Percentiles rank a stretch among this genome's conserved stretches.
phyloP scores from a whole-genome alignment of 2,329 filamentous ascomycete genomes.

The Aureobasidium melanogenum region DNA sequence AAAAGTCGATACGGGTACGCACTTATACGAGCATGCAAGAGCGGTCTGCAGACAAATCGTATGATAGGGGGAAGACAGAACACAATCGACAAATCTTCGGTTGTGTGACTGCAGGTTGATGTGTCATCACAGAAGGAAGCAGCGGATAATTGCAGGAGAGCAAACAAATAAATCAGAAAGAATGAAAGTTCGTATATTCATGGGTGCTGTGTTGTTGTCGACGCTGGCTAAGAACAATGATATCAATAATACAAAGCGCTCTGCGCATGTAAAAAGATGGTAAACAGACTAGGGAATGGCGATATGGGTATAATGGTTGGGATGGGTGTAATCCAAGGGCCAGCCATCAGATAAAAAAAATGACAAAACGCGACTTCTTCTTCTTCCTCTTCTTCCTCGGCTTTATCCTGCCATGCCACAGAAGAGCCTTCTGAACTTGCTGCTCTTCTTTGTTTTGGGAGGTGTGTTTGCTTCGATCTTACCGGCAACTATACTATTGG shows the following conservation, averaged over 20 bases:
- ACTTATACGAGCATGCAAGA: neutral
- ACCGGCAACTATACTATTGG: conserved; percentile 1
- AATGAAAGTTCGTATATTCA: neutral
- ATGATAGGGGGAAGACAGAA: neutral
- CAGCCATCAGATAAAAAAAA: neutral
- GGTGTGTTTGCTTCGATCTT: neutral
- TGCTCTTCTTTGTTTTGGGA: neutral
- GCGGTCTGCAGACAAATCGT: neutral
- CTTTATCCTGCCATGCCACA: conserved; percentile 6
- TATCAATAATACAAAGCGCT: neutral
- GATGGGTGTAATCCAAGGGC: neutral
- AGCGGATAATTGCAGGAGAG: neutral
- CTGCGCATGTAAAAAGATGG: neutral
- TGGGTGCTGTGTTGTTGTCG: neutral
- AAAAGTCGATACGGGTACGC: neutral
- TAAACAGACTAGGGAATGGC: neutral
- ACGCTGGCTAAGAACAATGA: neutral
- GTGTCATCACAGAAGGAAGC: neutral
- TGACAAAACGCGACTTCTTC: neutral
- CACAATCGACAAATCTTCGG: neutral
- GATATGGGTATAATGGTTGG: neutral
- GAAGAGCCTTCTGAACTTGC: neutral
- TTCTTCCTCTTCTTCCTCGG: neutral
- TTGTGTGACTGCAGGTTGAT: neutral
- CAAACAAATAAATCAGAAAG: neutral